Evolutionary conservation across 2,329 filamentous ascomycete genomes (phyloP), one percentile per base, ranked within the genome.

Genomic region (Venturia aucupariae): DNA sequence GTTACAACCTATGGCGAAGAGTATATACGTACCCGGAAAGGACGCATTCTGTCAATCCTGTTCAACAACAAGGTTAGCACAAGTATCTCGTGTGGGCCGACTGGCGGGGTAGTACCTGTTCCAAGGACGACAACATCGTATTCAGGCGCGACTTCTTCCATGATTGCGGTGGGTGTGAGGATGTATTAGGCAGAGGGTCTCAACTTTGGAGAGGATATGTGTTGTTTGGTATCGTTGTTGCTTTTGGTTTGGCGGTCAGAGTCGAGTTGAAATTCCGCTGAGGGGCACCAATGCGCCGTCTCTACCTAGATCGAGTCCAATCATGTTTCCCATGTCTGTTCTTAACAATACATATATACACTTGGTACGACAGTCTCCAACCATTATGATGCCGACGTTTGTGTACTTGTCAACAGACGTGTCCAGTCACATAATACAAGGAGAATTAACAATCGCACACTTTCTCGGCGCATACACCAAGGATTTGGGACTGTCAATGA

Each of bases 101-200:
- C 11, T 59, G 6, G n/a, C 19, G 77, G 76, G 77, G 77, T 73
- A 79, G 85, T 83, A 96, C 92, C 92, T 77, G 94, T 99, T 84
- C 94, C 94, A 77, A 99, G 86, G 76, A 99, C 94, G 76, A 99
- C 87, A 78, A 97, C 90, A 85, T 99, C 94, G 85, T 99, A 99
- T 80, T 97, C 92, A 76, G 91, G 90, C 71, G 92, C 91, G 76
- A 99, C 96, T 80, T 97, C 94, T 76, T 97, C 94, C 94, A 97
- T 97, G 80, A 68, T 84, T 79, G 68, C 66, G 68, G 35, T 13
- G 48, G 13, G 17, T 35, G 17, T 3, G 15, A n/a, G 19, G 19
- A 10, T 22, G 17, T 35, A 22, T n/a, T 10, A 13, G 30, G 51
- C 17, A 35, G 51, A 22, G 27, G 19, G 10, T n/a, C 22, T 51